Evolutionary conservation across 371 early-diverging fungal species (phyloP).

Genomic region (Mycotypha africana): DNA sequence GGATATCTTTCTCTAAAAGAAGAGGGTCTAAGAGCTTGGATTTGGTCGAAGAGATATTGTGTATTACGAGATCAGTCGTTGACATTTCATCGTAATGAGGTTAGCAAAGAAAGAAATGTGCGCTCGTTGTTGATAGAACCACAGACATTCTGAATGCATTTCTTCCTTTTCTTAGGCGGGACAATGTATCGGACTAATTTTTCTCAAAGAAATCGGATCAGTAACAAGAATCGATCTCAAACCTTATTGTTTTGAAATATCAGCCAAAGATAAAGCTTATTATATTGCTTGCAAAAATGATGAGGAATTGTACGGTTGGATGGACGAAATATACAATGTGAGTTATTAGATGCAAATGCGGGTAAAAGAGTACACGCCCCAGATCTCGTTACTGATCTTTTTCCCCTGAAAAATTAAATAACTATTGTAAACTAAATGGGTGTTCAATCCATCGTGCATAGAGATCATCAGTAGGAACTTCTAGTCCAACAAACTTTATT

Average conservation of each 20-base stretch:
- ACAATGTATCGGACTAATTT: constrained; percentile 65
- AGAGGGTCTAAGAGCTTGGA: constrained; percentile 74
- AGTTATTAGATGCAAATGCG: constrained; percentile 1
- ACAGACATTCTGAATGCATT: background rate
- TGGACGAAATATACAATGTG: constrained; percentile 90
- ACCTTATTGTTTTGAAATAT: constrained; percentile 86
- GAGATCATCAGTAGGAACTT: constrained; percentile 83
- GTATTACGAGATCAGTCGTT: constrained; percentile 82
- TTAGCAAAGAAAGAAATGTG: constrained; percentile 16
- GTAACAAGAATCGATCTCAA: constrained; percentile 83
- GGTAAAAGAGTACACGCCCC: background rate
- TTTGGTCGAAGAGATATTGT: constrained; percentile 90
- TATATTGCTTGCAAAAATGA: constrained; percentile 87
- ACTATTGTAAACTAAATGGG: background rate
- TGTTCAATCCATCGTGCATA: no score
- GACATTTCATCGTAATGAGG: constrained; percentile 90
- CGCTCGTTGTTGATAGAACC: no score
- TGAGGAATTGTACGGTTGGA: constrained; percentile 94
- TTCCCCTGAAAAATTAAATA: no score
- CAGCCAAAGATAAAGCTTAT: constrained; percentile 81
- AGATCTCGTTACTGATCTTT: background rate
- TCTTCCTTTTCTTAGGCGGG: constrained; percentile 23
- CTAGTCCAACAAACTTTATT: constrained; percentile 88
- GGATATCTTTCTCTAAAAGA: constrained; percentile 83
- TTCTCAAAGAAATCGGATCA: constrained; percentile 81